Conservation (phyloP, 495 filamentous ascomycete genomes). For the Penicillium manginii region DNA sequence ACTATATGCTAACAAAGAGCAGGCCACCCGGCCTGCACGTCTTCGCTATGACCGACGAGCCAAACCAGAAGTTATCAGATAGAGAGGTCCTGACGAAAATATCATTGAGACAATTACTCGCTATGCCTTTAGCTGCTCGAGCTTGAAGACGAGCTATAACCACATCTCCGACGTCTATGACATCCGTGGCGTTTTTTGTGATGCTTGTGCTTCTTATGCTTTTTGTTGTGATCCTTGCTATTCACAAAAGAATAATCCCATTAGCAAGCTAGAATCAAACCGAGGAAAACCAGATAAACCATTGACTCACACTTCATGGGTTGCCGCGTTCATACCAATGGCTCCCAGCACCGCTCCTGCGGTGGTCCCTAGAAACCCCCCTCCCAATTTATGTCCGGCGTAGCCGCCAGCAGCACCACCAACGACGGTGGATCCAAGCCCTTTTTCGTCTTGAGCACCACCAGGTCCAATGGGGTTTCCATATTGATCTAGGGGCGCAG, state of each 20-base stretch:
- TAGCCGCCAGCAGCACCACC: constrained; percentile 11
- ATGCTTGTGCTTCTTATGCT: neutral
- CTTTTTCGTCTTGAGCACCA: neutral
- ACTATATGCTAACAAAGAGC: too few species aligned
- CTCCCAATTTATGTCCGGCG: constrained; percentile 4
- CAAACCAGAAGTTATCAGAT: too few species aligned
- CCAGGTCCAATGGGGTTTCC: neutral
- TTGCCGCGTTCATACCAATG: constrained; percentile 3
- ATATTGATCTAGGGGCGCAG: neutral
- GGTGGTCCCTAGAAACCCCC: neutral
- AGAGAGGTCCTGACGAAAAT: too few species aligned
- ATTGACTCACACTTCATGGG: neutral
- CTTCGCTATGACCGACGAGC: too few species aligned
- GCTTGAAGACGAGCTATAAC: neutral
- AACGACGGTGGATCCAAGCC: constrained; percentile 1
- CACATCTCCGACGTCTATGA: neutral
- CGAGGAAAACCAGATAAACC: neutral
- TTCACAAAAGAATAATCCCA: neutral
- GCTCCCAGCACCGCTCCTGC: constrained; percentile 3
- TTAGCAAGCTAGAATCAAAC: neutral
- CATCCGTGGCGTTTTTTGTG: neutral
- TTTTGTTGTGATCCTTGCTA: neutral
- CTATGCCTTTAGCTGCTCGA: neutral
- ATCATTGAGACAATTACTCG: too few species aligned
- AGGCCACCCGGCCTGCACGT: too few species aligned